A percentile compares a stretch with the other conserved stretches of the same genome.
These are phyloP conservation scores for Coemansia umbellata DNA, from an alignment of 192 early-diverging fungal species.

Conservation along the genomic window DNA sequence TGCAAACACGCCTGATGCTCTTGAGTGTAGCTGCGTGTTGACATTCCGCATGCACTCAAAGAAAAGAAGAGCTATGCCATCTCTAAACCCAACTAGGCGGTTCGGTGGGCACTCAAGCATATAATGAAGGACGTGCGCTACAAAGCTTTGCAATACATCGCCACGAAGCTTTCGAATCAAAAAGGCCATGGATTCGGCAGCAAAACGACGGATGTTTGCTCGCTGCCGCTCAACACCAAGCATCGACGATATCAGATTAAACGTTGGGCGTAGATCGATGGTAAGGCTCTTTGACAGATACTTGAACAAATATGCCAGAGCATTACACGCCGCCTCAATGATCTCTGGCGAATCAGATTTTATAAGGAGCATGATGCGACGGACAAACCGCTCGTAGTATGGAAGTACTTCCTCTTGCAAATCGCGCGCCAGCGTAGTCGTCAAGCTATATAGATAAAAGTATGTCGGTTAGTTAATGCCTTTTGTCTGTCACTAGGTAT, in stretches of 20 bases:
- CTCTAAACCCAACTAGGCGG: constrained; percentile 53
- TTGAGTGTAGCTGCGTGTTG: constrained; percentile 56
- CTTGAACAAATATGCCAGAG: constrained; percentile 90
- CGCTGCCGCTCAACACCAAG: constrained; percentile 67
- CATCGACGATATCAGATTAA: constrained; percentile 69
- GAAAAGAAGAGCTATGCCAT: constrained; percentile 77
- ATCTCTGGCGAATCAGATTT: constrained; percentile 64
- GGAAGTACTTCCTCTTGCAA: constrained; percentile 88
- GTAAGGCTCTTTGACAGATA: constrained; percentile 70
- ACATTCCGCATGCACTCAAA: constrained; percentile 80
- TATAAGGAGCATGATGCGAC: constrained; percentile 63
- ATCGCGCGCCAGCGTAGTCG: constrained; percentile 81
- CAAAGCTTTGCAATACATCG: constrained; percentile 57
- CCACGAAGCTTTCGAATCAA: constrained; percentile 75
- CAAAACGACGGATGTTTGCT: constrained; percentile 78
- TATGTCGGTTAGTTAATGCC: constrained; percentile 5
- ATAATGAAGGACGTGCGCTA: constrained; percentile 58
- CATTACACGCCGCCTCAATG: constrained; percentile 81
- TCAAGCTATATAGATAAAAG: constrained; percentile 51
- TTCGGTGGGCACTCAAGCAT: constrained; percentile 20
- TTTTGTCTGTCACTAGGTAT: too few species aligned
- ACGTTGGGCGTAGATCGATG: constrained; percentile 68
- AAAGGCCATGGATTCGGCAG: constrained; percentile 88
- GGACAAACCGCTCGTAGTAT: constrained; percentile 67
- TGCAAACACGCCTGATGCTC: constrained; percentile 38